Conservation (phyloP, 305 asterid genomes). For the Fraxinus dipetala region DNA sequence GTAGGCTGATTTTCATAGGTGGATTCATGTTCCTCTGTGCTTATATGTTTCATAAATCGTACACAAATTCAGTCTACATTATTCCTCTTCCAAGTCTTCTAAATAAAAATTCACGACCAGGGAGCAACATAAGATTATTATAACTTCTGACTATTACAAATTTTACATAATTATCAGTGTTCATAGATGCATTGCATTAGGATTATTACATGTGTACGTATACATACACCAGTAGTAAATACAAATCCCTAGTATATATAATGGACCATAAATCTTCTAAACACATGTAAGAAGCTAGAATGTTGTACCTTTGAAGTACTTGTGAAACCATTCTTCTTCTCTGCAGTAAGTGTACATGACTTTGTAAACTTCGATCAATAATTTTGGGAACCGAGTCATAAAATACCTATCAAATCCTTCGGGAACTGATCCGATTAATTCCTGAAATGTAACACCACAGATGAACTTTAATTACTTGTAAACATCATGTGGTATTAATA, state of each 20-base stretch:
- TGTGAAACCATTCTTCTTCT: slow-evolving; percentile 57
- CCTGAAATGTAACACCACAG: slow-evolving; percentile 45
- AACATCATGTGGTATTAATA: background rate
- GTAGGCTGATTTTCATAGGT: background rate
- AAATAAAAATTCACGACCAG: background rate
- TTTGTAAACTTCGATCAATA: slow-evolving; percentile 74
- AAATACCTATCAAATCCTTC: slow-evolving; percentile 80
- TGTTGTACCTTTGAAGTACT: slow-evolving; percentile 53
- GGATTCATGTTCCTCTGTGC: background rate
- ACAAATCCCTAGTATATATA: background rate
- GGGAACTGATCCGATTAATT: slow-evolving; percentile 67
- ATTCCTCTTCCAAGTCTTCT: background rate
- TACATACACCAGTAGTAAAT: background rate
- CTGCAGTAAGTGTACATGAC: slow-evolving; percentile 56
- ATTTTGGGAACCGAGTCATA: slow-evolving; percentile 67
- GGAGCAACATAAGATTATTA: background rate
- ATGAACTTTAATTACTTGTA: slow-evolving; percentile 1
- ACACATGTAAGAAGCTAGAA: background rate
- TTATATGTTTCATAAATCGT: background rate
- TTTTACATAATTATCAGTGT: background rate
- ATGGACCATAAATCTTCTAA: background rate
- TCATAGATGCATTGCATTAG: background rate
- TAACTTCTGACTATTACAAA: background rate
- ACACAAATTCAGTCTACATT: background rate
- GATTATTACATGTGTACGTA: background rate